Conservation (phyloP, 2,329 filamentous ascomycete genomes). For the Botrytis deweyae region DNA sequence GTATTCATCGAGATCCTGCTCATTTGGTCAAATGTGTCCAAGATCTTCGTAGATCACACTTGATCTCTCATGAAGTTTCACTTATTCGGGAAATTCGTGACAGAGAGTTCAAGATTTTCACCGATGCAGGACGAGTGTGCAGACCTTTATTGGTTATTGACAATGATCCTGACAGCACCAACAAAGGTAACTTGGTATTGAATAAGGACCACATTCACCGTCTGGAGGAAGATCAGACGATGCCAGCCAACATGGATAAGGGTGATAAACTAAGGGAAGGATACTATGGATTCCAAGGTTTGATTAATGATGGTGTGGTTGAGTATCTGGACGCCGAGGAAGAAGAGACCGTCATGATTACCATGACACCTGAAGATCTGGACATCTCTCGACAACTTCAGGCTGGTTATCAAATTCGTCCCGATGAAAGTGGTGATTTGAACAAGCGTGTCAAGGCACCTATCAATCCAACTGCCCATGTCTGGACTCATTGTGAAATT, state of each 20-base stretch:
- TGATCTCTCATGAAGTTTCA: conserved; percentile 89
- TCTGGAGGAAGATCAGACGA: conserved; percentile 70
- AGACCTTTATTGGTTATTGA: conserved; percentile 92
- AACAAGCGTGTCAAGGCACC: conserved; percentile 87
- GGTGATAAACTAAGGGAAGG: conserved; percentile 55
- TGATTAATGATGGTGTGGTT: conserved; percentile 81
- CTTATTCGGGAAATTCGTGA: conserved; percentile 95
- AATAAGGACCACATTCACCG: conserved; percentile 79
- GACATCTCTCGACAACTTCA: conserved; percentile 73
- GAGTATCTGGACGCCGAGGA: conserved; percentile 98
- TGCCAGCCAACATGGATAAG: conserved; percentile 58
- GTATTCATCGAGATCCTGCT: conserved; percentile 85
- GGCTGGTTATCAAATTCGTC: conserved; percentile 57
- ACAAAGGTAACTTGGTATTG: conserved; percentile 75
- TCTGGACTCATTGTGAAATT: conserved; percentile 98
- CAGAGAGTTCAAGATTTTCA: conserved; percentile 97
- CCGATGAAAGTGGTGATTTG: conserved; percentile 67
- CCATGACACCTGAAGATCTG: conserved; percentile 96
- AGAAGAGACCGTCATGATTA: conserved; percentile 98
- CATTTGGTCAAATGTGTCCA: conserved; percentile 78
- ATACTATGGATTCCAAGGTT: conserved; percentile 83
- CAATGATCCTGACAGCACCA: conserved; percentile 72
- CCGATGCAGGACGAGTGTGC: conserved; percentile 92
- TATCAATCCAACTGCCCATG: conserved; percentile 82
- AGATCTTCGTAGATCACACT: conserved; percentile 73